Percentiles rank a stretch among this genome's conserved stretches.
Conservation (phyloP, 2,329 filamentous ascomycete species). For the Claviceps monticola region DNA sequence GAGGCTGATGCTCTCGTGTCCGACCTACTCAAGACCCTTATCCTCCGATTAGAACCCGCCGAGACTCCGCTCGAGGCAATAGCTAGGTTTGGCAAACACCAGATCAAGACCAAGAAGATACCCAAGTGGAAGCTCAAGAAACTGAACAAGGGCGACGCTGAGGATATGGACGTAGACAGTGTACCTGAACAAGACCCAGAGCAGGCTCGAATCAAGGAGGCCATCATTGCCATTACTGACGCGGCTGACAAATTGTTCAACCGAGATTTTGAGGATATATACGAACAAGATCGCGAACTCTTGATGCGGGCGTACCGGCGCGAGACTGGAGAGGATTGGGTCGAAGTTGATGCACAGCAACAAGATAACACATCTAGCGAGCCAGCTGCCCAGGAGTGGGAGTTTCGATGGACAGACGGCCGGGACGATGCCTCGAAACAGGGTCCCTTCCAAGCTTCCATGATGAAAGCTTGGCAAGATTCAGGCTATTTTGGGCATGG, state of each 20-base stretch:
- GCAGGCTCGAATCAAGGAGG: slow-evolving; percentile 54
- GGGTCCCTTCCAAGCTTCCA: slow-evolving; percentile 72
- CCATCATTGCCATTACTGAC: slow-evolving; percentile 72
- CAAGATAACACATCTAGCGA: slow-evolving; percentile 10
- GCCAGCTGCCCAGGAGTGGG: slow-evolving; percentile 41
- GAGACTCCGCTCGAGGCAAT: slow-evolving; percentile 86
- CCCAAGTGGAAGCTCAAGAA: slow-evolving; percentile 61
- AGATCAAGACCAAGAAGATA: slow-evolving; percentile 43
- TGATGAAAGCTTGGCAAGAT: slow-evolving; percentile 83
- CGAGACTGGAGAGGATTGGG: slow-evolving; percentile 82
- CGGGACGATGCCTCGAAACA: slow-evolving; percentile 66
- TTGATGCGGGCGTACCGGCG: slow-evolving; percentile 70
- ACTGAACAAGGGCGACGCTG: slow-evolving; percentile 36
- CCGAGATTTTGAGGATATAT: slow-evolving; percentile 77
- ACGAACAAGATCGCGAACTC: slow-evolving; percentile 74
- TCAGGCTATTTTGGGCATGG: slow-evolving; percentile 88
- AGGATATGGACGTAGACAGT: slow-evolving; percentile 57
- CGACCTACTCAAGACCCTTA: slow-evolving; percentile 61
- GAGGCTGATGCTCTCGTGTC: slow-evolving; percentile 63
- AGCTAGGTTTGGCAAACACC: slow-evolving; percentile 59
- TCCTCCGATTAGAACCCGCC: slow-evolving; percentile 57
- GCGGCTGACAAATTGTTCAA: slow-evolving; percentile 78
- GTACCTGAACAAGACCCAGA: slow-evolving; percentile 44
- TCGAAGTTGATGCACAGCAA: slow-evolving; percentile 25
- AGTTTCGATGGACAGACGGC: slow-evolving; percentile 85